phyloP scores from a whole-genome alignment of 179 eudicot species.

The Corrigiola litoralis region DNA sequence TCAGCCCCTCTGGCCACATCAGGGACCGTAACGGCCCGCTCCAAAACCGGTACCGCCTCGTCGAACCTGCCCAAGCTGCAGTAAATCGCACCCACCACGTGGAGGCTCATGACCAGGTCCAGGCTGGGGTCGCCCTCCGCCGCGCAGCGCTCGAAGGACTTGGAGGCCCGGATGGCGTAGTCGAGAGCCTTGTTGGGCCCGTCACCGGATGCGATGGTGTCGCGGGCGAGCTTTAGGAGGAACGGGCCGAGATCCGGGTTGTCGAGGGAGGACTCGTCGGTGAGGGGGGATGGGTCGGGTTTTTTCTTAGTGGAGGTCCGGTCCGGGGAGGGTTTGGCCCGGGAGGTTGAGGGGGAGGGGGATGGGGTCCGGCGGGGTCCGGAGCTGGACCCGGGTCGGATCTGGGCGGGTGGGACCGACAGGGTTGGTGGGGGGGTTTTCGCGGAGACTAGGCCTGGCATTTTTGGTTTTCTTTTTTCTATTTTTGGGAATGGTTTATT shows the following conservation, averaged over 20 bases:
- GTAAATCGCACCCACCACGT: constrained; percentile 89
- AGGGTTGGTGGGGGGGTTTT: constrained; percentile 79
- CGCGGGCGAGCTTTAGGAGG: constrained; percentile 72
- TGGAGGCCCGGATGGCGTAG: constrained; percentile 74
- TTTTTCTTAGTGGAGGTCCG: constrained; percentile 70
- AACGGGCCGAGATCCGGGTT: constrained; percentile 99
- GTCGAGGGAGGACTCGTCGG: constrained; percentile 73
- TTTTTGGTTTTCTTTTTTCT: constrained; percentile 9
- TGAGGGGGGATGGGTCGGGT: constrained; percentile 20
- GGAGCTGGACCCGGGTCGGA: constrained; percentile 35
- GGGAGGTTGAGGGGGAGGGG: constrained; percentile 82
- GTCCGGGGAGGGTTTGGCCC: constrained; percentile 84
- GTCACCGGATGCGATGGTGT: constrained; percentile 84
- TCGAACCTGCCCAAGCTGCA: constrained; percentile 82
- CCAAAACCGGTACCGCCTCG: constrained; percentile 85
- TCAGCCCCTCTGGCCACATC: constrained; percentile 58
- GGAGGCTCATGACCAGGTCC: constrained; percentile 86
- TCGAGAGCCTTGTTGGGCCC: constrained; percentile 83
- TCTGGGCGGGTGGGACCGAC: constrained; percentile 48
- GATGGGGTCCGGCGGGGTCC: constrained; percentile 59
- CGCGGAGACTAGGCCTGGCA: constrained; percentile 91
- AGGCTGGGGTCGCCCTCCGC: constrained; percentile 68
- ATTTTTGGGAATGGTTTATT: background rate
- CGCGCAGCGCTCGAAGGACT: constrained; percentile 74
- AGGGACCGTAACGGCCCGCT: constrained; percentile 75